Evolutionary conservation across 208 protist genomes (phyloP), one percentile per base, ranked within the genome.

Genomic region (Acanthamoeba comandoni): DNA sequence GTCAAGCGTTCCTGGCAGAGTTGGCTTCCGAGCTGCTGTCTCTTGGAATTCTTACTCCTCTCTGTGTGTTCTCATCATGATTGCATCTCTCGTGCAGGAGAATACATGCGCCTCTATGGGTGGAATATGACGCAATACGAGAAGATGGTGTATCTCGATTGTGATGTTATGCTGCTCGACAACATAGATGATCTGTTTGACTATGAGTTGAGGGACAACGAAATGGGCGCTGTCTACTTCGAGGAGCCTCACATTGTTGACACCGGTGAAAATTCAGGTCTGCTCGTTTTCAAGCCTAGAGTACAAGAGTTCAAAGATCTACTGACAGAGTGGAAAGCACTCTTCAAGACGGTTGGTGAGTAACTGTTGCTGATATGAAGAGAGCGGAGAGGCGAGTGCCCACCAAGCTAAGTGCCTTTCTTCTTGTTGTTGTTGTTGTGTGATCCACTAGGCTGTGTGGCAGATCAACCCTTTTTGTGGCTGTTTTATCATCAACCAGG

Each of bases 121-220:
- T 80, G 70, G 70, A 80, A 80, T 49, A 49, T 80, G 43, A 80
- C 70, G 12, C 19, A 80, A 49, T 80, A 53, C 48, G 70, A 80
- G 48, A 15, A 24, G 29, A 52, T 82, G 13, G 22, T 82, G 4
- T 82, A 82, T 53, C 17, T 82, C n/a, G 71, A 82, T 26, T 82
- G 71, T n/a, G 71, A 82, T 13, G 35, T 82, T 31, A 82, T 82
- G 71, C 9, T 82, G 26, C 71, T 82, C 5, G 71, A 58, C 71
- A 82, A 82, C 71, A 31, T 82, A 0, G 71, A 82, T n/a, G 71
- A 82, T 5, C 13, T 82, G n/a, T 82, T 82, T 35, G 71, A 82
- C 26, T 15, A 31, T 9, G 49, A 22, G 15, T 22, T 58, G 11
- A 31, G 49, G 26, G 26, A 35, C 9, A 48, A 73, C 9, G 35